Conservation (phyloP, 2,329 filamentous ascomycete species). For the Sporothrix euskadiensis region DNA sequence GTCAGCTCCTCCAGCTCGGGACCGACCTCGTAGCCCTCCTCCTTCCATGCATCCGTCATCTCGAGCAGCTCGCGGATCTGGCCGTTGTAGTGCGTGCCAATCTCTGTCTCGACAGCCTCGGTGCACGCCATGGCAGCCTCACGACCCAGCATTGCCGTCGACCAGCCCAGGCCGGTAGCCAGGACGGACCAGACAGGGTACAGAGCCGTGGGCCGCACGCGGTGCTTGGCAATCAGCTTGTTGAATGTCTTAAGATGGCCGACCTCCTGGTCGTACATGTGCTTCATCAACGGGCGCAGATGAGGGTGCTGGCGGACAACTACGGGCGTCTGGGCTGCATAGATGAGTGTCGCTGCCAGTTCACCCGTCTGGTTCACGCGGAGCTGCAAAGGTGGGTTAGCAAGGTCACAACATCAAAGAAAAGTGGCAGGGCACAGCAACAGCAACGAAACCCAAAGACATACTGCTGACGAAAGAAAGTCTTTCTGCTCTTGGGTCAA, state of each 20-base stretch:
- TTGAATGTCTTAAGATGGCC: slow-evolving; percentile 88
- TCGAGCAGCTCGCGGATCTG: slow-evolving; percentile 81
- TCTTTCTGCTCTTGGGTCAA: slow-evolving; percentile 69
- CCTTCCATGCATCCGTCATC: slow-evolving; percentile 76
- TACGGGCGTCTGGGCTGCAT: slow-evolving; percentile 82
- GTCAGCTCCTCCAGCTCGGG: slow-evolving; percentile 74
- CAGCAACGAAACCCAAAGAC: slow-evolving; percentile 37
- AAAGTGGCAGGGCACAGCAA: not conserved
- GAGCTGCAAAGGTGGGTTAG: slow-evolving; percentile 52
- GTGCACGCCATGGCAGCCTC: slow-evolving; percentile 99
- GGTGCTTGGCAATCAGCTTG: slow-evolving; percentile 75
- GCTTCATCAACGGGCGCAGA: slow-evolving; percentile 85
- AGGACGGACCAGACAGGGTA: slow-evolving; percentile 86
- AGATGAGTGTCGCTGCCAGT: slow-evolving; percentile 94
- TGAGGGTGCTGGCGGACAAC: slow-evolving; percentile 79
- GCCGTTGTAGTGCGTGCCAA: slow-evolving; percentile 91
- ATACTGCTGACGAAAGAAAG: slow-evolving; percentile 72
- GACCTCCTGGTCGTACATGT: slow-evolving; percentile 98
- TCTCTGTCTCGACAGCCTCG: slow-evolving; percentile 97
- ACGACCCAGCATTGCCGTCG: slow-evolving; percentile 81
- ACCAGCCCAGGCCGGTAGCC: slow-evolving; percentile 82
- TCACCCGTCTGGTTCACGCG: slow-evolving; percentile 98
- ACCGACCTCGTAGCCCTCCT: slow-evolving; percentile 75
- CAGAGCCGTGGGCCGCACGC: slow-evolving; percentile 87
- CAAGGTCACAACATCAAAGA: not conserved